Percentiles rank a stretch among this genome's conserved stretches.
These are phyloP conservation scores for Dendrobium huoshanense DNA, from an alignment of 106 monocot genomes.

Conservation along the genomic window DNA sequence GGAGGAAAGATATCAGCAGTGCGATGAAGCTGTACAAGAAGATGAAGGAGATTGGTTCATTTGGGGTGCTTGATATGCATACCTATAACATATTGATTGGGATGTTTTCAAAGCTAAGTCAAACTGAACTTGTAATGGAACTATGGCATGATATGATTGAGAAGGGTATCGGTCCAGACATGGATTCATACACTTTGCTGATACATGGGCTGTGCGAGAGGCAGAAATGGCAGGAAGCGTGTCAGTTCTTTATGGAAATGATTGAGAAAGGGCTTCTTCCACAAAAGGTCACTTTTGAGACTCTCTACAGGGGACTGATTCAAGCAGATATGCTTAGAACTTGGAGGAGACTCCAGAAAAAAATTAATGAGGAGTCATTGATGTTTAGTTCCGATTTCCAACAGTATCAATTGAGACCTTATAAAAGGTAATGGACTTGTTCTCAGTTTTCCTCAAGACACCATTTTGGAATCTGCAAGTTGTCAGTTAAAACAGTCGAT, in stretches of 20 bases:
- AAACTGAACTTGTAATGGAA: conserved; percentile 40
- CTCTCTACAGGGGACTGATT: conserved; percentile 82
- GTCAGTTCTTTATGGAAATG: conserved; percentile 94
- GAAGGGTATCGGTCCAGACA: conserved; percentile 58
- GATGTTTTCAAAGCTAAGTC: conserved; percentile 48
- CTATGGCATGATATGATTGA: conserved; percentile 80
- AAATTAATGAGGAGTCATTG: conserved; percentile 68
- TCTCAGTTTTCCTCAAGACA: background rate
- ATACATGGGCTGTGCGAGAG: conserved; percentile 78
- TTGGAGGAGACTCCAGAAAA: conserved; percentile 88
- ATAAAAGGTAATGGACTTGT: conserved; percentile 49
- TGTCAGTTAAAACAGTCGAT: too few relatives aligned
- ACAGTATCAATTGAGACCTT: conserved; percentile 68
- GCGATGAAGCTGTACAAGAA: conserved; percentile 66
- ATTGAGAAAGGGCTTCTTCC: conserved; percentile 94
- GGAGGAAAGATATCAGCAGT: conserved; percentile 59
- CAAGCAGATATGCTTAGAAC: conserved; percentile 89
- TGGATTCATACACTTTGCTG: conserved; percentile 80
- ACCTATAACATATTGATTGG: conserved; percentile 77
- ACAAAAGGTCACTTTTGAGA: conserved; percentile 90
- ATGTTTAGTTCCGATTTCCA: conserved; percentile 78
- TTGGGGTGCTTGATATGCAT: conserved; percentile 48
- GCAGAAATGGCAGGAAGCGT: conserved; percentile 78
- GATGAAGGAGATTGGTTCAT: conserved; percentile 49
- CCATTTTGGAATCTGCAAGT: background rate